A percentile compares a stretch with the other conserved stretches of the same genome.
These are phyloP conservation scores for Metarhizium guizhouense DNA, from an alignment of 2,329 filamentous ascomycete species.

Conservation along the genomic window DNA sequence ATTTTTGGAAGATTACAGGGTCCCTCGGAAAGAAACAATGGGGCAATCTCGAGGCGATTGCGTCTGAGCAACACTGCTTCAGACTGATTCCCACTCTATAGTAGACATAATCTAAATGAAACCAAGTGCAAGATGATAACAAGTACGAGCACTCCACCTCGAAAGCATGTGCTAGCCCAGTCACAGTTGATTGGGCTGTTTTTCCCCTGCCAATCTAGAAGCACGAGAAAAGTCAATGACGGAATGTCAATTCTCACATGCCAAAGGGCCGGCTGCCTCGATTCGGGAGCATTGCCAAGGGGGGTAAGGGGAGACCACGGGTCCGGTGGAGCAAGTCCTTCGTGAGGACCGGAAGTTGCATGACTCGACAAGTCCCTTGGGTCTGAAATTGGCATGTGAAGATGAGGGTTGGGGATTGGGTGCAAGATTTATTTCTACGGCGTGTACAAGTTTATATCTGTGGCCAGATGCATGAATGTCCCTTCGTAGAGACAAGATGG, in stretches of 20 bases:
- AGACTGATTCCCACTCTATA: slow-evolving; percentile 1
- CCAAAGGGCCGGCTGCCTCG: not conserved
- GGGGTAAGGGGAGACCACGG: not conserved
- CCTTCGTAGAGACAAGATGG: too few relatives aligned
- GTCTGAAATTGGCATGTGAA: too few relatives aligned
- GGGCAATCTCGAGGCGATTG: not conserved
- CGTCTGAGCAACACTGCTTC: slow-evolving; percentile 4
- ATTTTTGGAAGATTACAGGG: not conserved
- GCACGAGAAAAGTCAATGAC: not conserved
- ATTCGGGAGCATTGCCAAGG: not conserved
- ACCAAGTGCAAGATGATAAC: slow-evolving; percentile 2
- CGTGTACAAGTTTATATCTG: too few relatives aligned
- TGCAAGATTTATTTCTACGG: too few relatives aligned
- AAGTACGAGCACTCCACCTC: not conserved
- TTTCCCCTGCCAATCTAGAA: not conserved
- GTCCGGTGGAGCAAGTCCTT: too few relatives aligned
- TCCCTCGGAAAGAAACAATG: not conserved
- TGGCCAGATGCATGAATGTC: too few relatives aligned
- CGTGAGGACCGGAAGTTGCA: too few relatives aligned
- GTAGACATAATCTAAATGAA: not conserved
- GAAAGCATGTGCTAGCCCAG: not conserved
- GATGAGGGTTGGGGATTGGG: too few relatives aligned
- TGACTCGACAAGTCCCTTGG: too few relatives aligned
- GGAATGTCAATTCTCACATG: not conserved
- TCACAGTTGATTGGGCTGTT: not conserved